phyloP scores from a whole-genome alignment of 1,284 basidiomycete species.

The Singerocomus rubriflavus region DNA sequence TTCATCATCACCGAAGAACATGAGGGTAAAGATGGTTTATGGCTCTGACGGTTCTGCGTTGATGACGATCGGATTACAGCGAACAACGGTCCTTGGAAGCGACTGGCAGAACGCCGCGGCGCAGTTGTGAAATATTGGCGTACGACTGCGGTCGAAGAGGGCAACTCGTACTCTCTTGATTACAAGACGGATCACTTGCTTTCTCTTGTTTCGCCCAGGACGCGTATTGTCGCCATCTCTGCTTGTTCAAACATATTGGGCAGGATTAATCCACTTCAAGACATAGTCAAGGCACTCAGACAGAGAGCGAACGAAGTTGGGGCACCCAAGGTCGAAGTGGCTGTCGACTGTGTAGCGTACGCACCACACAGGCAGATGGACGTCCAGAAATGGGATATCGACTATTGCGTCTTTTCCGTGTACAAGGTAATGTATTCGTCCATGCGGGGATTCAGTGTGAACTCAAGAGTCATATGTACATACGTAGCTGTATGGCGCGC shows the following conservation, averaged over 20 bases:
- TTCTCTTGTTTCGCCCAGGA: constrained; percentile 53
- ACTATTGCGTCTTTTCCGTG: constrained; percentile 68
- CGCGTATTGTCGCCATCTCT: constrained; percentile 71
- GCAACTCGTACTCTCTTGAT: constrained; percentile 65
- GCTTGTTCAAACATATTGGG: constrained; percentile 79
- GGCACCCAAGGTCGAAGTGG: constrained; percentile 60
- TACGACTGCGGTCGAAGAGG: constrained; percentile 44
- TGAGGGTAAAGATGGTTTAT: constrained; percentile 48
- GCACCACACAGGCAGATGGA: constrained; percentile 71
- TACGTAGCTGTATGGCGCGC: constrained; percentile 69
- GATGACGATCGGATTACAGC: constrained; percentile 39
- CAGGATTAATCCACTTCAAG: constrained; percentile 59
- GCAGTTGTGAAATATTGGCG: constrained; percentile 60
- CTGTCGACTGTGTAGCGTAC: constrained; percentile 77
- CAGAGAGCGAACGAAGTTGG: constrained; percentile 50
- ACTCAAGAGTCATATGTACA: not conserved
- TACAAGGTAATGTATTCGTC: constrained; percentile 61
- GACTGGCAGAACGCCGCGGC: constrained; percentile 58
- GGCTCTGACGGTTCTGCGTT: not conserved
- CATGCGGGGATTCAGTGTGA: not conserved
- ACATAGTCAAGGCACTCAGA: constrained; percentile 50
- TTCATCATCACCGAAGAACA: constrained; percentile 76
- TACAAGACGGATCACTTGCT: constrained; percentile 58
- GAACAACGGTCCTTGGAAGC: constrained; percentile 77
- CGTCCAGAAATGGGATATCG: constrained; percentile 72